phyloP scores from a whole-genome alignment of 805 yeast genomes.

The Wickerhamomyces bisporus region DNA sequence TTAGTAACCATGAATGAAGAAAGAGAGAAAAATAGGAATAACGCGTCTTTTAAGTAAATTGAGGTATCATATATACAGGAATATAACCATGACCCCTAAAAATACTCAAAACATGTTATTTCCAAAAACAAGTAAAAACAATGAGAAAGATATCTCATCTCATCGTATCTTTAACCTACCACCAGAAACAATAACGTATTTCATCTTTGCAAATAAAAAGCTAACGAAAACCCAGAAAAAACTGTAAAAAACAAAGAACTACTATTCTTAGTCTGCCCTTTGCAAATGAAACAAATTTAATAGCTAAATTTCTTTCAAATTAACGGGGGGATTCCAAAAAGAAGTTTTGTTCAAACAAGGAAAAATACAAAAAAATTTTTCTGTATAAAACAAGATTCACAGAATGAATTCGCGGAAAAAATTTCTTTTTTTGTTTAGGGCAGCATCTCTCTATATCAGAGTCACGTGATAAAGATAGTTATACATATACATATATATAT shows the following conservation, averaged over 20 bases:
- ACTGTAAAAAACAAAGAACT: neutral
- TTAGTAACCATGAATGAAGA: neutral
- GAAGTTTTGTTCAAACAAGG: too few species aligned
- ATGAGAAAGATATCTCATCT: neutral
- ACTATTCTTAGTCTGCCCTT: slow-evolving; percentile 1
- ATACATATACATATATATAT: too few species aligned
- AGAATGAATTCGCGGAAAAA: too few species aligned
- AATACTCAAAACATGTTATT: neutral
- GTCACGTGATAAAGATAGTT: too few species aligned
- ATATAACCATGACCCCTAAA: too few species aligned
- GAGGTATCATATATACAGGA: too few species aligned
- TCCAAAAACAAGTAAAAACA: neutral
- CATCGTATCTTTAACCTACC: slow-evolving; percentile 36
- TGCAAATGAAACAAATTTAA: neutral
- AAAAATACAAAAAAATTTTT: neutral
- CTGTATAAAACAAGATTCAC: too few species aligned
- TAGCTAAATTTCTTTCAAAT: neutral
- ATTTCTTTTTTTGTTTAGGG: too few species aligned
- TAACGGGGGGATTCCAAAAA: neutral
- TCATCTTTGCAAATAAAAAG: slow-evolving; percentile 47
- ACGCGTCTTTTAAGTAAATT: neutral
- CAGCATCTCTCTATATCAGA: too few species aligned
- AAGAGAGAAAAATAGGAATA: neutral
- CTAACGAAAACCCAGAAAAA: neutral
- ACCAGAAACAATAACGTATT: slow-evolving; percentile 98